Base-by-base conservation (phyloP, 768 basidiomycete genomes). In the Coprinopsis marcescibilis region DNA sequence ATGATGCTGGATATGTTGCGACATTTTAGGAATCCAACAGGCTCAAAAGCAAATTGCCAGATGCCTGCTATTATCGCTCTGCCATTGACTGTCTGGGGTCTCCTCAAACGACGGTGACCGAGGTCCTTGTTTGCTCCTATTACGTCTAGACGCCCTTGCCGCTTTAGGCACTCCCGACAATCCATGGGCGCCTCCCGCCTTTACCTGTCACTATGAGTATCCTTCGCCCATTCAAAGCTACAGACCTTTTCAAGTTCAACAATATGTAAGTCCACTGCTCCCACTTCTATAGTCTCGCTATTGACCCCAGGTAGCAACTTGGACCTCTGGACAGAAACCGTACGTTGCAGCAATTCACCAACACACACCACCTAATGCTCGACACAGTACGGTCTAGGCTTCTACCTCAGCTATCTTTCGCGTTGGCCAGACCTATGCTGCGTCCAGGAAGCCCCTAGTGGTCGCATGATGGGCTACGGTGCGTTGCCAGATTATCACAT, bases 291-390 rank as follows among this genome's bases (percentile, higher is more conserved):
- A 30, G 2, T 26, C 19, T 29, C n/a, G 2, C 27, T 12, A 26
- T 21, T 30, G 13, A 19, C 37, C 48, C 46, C 37, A 5, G 40
- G 1, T 64, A 92, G 90, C 51, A 98, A 99, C 66, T 68, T 95
- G 59, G 95, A 98, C 64, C 72, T 93, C 36, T 97, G 91, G 91
- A 97, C 96, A 36, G 95, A 98, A 67, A 98, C 96, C 17, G 94
- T 92, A 56, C 59, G 83, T 23, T 39, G 12, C 32, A 17, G n/a
- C 33, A 3, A 17, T 13, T 23, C 11, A 3, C 23, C 15, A 37
- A 27, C 26, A 36, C 43, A 6, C n/a, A 26, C 29, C 20, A 46
- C 24, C 30, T 15, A n/a, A 26, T 17, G 34, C 36, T 12, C 24
- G 25, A 2, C 11, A 14, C 52, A 94, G 89, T 97, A 93, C 64